Conservation (phyloP, 441 rosid genomes). For the Populus hybrid region DNA sequence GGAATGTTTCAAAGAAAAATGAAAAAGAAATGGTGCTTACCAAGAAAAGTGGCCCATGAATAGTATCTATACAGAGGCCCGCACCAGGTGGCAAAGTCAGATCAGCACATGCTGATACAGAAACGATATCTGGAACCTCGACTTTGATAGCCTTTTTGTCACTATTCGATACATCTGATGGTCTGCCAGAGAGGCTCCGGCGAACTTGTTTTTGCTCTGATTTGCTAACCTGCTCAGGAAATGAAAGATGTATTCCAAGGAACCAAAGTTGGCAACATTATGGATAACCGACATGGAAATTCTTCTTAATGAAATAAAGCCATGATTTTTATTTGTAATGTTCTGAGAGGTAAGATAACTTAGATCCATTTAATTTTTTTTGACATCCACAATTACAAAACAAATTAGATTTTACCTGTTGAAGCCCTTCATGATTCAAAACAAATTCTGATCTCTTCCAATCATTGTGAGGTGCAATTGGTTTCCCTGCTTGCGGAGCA, state of each 20-base stretch:
- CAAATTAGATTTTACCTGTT: slow-evolving; percentile 51
- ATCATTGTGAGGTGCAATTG: slow-evolving; percentile 80
- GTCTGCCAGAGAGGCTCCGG: slow-evolving; percentile 57
- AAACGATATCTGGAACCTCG: slow-evolving; percentile 68
- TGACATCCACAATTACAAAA: neutral
- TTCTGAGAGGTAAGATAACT: neutral
- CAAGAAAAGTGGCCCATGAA: slow-evolving; percentile 73
- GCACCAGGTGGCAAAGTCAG: slow-evolving; percentile 96
- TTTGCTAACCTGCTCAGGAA: slow-evolving; percentile 42
- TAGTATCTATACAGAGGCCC: slow-evolving; percentile 83
- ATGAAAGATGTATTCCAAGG: neutral
- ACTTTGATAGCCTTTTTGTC: slow-evolving; percentile 68
- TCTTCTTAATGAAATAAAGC: neutral
- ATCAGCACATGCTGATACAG: slow-evolving; percentile 87
- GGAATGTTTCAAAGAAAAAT: slow-evolving; percentile 3
- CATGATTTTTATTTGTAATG: neutral
- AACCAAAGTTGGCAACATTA: neutral
- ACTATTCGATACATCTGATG: slow-evolving; percentile 34
- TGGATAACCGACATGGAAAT: neutral
- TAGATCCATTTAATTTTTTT: neutral
- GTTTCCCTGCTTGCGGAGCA: slow-evolving; percentile 74
- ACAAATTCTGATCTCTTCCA: slow-evolving; percentile 81
- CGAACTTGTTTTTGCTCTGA: slow-evolving; percentile 55
- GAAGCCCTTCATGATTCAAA: slow-evolving; percentile 82
- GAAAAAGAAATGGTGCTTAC: slow-evolving; percentile 35